A percentile compares a stretch with the other conserved stretches of the same genome.
Evolutionary conservation across 768 basidiomycete species (phyloP).

Genomic region (Rhodotorula paludigena): DNA sequence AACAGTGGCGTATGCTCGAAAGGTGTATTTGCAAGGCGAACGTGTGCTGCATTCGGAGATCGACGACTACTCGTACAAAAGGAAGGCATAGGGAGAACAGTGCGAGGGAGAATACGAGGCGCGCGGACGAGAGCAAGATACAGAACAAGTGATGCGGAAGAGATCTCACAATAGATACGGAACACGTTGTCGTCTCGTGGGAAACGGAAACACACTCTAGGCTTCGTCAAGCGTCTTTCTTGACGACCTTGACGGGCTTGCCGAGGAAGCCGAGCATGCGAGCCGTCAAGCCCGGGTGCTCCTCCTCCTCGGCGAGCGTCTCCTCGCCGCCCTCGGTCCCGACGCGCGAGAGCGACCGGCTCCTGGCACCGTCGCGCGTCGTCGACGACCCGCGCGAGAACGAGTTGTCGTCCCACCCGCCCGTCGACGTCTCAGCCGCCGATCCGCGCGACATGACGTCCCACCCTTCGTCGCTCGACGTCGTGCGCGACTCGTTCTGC

Average conservation of each 20-base stretch:
- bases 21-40: too few species aligned
- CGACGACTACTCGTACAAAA: not conserved
- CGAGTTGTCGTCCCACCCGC: conserved; percentile 8
- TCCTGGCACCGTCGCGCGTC: too few species aligned
- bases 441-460: conserved; percentile 31
- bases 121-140: too few species aligned
- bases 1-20: too few species aligned
- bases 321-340: not conserved
- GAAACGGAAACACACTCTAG: not conserved
- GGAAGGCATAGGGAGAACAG: too few species aligned
- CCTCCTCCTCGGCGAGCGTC: not conserved
- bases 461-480: conserved; percentile 31
- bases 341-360: too few species aligned
- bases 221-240: not conserved
- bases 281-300: conserved; percentile 6
- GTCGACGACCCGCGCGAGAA: conserved; percentile 8
- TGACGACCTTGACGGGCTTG: not conserved
- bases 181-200: too few species aligned
- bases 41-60: too few species aligned
- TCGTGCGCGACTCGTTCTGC: conserved; percentile 6
- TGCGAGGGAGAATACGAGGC: too few species aligned
- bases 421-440: conserved; percentile 8
- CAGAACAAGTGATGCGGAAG: too few species aligned
- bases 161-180: not conserved
- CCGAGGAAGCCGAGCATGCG: conserved; percentile 19